phyloP scores from a whole-genome alignment of 176 grass and related monocot species.

The Phyllostachys edulis region DNA sequence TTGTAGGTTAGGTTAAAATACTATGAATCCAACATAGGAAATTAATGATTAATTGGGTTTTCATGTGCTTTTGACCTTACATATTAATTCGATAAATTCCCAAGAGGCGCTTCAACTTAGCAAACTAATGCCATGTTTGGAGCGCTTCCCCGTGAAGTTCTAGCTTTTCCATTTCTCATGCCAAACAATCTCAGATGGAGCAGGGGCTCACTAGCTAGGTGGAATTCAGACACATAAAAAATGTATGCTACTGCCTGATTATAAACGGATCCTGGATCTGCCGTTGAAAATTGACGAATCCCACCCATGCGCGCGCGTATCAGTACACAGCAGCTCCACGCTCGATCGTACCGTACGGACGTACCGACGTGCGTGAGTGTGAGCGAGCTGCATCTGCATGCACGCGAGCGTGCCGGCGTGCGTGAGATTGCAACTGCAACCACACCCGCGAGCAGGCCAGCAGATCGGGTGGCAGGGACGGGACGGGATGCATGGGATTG shows the following conservation, averaged over 20 bases:
- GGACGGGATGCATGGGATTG: neutral
- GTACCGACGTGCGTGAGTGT: neutral
- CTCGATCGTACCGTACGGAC: neutral
- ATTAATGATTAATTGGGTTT: neutral
- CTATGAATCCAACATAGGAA: neutral
- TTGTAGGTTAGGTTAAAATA: neutral
- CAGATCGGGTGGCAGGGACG: neutral
- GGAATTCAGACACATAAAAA: neutral
- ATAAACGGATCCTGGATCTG: neutral
- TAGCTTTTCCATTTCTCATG: neutral
- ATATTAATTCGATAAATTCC: neutral
- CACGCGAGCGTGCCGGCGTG: no score
- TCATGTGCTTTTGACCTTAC: neutral
- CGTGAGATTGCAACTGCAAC: neutral
- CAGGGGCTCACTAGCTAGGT: neutral
- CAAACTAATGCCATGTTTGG: neutral
- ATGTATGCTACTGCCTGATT: neutral
- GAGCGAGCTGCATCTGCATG: neutral
- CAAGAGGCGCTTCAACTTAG: neutral
- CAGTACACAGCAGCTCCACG: neutral
- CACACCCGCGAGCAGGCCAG: neutral
- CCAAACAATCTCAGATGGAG: neutral
- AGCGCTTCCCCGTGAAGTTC: no score
- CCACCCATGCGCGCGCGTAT: neutral
- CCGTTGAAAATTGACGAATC: neutral